These are phyloP conservation scores for Colletotrichum sp. DNA, from an alignment of 2,329 filamentous ascomycete genomes.

Conservation along the genomic window DNA sequence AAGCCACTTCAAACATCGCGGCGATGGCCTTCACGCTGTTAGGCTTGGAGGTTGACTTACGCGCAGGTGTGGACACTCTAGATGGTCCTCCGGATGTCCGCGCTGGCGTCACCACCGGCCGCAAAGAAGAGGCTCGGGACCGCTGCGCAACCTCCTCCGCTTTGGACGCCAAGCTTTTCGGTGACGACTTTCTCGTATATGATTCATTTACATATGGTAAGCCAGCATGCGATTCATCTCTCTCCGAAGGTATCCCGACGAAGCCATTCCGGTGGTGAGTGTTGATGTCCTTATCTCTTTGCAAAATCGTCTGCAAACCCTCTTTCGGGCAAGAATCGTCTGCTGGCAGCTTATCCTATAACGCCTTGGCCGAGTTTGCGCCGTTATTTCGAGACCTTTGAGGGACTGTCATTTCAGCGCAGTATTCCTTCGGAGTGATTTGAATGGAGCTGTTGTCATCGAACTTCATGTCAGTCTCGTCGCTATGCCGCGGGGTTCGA, in stretches of 20 bases:
- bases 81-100: neutral
- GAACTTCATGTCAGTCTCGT: neutral
- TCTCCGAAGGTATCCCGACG: neutral
- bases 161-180: slow-evolving; percentile 3
- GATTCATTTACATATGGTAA: neutral
- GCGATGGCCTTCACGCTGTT: slow-evolving; percentile 54
- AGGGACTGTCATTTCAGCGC: neutral
- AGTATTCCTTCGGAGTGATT: slow-evolving; percentile 8
- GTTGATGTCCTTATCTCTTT: neutral
- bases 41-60: slow-evolving; percentile 29
- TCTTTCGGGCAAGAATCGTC: neutral
- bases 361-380: neutral
- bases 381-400: neutral
- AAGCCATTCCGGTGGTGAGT: neutral
- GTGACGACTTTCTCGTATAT: neutral
- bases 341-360: neutral
- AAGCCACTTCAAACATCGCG: slow-evolving; percentile 52
- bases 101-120: neutral
- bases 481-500: neutral
- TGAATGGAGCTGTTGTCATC: neutral
- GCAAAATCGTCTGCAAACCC: neutral
- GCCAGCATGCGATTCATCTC: neutral
- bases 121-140: neutral
- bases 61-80: neutral
- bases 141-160: slow-evolving; percentile 3